Evolutionary conservation across 164 flowering plant species (phyloP).

Genomic region (Nymphaea colorata): DNA sequence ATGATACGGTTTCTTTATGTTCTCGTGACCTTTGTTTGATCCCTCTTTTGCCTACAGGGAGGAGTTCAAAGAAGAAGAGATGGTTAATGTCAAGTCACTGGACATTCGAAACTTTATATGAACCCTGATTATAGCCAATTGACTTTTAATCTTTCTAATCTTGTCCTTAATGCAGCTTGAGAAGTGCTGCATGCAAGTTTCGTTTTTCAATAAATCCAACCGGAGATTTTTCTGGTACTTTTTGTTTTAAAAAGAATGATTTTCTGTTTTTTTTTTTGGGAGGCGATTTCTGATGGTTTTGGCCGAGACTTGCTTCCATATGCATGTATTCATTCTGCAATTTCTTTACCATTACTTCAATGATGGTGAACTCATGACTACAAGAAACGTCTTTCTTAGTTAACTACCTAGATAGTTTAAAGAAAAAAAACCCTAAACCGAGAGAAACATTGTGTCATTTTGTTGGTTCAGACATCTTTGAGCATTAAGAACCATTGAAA

Average conservation of each 20-base stretch:
- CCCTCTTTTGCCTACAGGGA: constrained; percentile 37
- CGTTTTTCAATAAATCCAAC: not conserved
- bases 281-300: not conserved
- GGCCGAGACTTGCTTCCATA: not conserved
- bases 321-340: not conserved
- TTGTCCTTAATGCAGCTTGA: no score
- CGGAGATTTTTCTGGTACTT: not conserved
- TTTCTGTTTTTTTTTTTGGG: not conserved
- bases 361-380: not conserved
- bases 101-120: constrained; percentile 82
- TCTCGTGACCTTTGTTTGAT: no score
- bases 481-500: no score
- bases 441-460: no score
- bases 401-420: no score
- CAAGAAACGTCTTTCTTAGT: no score
- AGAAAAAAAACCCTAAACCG: no score
- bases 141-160: not conserved
- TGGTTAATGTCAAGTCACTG: constrained; percentile 68
- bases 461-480: no score
- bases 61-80: constrained; percentile 83
- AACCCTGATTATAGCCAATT: constrained; percentile 4
- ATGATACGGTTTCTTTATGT: not conserved
- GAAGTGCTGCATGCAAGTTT: no score
- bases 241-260: not conserved
- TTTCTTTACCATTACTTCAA: not conserved